These are phyloP conservation scores for Eustoma russellianum DNA, from an alignment of 257 asterid species.

Conservation along the genomic window DNA sequence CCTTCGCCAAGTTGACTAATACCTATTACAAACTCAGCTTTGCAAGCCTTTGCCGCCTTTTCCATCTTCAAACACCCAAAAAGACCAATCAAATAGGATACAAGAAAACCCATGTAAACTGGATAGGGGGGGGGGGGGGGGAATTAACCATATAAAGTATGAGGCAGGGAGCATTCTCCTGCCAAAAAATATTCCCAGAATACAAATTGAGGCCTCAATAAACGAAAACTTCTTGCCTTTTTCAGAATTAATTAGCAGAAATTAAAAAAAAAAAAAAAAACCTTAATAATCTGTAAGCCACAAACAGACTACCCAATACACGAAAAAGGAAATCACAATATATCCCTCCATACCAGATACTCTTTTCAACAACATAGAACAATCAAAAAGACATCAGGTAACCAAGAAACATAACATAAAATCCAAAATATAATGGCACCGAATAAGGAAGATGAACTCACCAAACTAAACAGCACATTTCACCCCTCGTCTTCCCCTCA, in stretches of 20 bases:
- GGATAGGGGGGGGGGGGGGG: too few species aligned
- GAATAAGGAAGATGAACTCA: not conserved
- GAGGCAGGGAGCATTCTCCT: not conserved
- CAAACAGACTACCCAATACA: too few species aligned
- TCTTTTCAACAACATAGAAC: too few species aligned
- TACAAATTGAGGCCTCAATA: not conserved
- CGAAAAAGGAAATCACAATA: too few species aligned
- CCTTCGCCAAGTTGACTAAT: slow-evolving; percentile 48
- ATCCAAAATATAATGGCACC: too few species aligned
- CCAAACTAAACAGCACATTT: not conserved
- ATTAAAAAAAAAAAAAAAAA: too few species aligned
- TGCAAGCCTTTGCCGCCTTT: slow-evolving; percentile 33
- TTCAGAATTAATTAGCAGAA: too few species aligned
- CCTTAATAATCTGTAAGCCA: too few species aligned
- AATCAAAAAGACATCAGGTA: too few species aligned
- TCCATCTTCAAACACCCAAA: slow-evolving; percentile 40
- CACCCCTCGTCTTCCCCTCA: not conserved
- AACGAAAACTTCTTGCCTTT: not conserved
- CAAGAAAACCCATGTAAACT: not conserved
- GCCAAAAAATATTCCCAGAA: not conserved
- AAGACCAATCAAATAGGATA: slow-evolving; percentile 13
- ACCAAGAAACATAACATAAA: too few species aligned
- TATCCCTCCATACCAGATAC: too few species aligned
- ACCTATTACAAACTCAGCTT: slow-evolving; percentile 34
- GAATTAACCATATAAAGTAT: too few species aligned